Conservation (phyloP, 176 grass and related monocot genomes). For the Triticum turgidum region DNA sequence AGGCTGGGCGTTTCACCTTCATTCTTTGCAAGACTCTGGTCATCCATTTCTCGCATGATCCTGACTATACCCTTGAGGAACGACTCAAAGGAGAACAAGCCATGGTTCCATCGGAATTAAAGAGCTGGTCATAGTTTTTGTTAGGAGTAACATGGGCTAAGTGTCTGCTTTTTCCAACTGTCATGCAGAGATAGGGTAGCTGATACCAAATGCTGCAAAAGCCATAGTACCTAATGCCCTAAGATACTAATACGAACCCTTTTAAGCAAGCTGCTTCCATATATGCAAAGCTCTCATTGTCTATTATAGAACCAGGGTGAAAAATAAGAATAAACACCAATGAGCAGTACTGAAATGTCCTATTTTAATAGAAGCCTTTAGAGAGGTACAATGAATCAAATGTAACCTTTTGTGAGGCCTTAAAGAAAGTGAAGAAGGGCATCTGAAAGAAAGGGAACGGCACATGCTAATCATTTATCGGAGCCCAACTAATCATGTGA, state of each 20-base stretch:
- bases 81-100: not conserved
- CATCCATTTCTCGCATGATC: slow-evolving; percentile 31
- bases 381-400: slow-evolving; percentile 73
- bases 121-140: slow-evolving; percentile 47
- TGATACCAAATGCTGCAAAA: slow-evolving; percentile 37
- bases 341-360: slow-evolving; percentile 19
- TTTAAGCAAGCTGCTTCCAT: slow-evolving; percentile 42
- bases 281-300: slow-evolving; percentile 42
- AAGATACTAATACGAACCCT: slow-evolving; percentile 37
- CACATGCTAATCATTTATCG: slow-evolving; percentile 91
- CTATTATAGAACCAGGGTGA: slow-evolving; percentile 18
- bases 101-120: slow-evolving; percentile 24
- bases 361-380: slow-evolving; percentile 39
- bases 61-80: slow-evolving; percentile 22
- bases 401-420: slow-evolving; percentile 41
- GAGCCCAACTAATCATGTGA: slow-evolving; percentile 91
- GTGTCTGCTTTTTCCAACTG: slow-evolving; percentile 34
- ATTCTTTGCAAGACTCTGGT: slow-evolving; percentile 28
- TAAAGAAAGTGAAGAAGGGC: slow-evolving; percentile 43
- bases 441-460: slow-evolving; percentile 61
- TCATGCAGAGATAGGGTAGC: slow-evolving; percentile 21
- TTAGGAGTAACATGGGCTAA: slow-evolving; percentile 55
- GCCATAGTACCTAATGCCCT: slow-evolving; percentile 44
- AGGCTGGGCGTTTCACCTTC: slow-evolving; percentile 26
- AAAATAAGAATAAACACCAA: slow-evolving; percentile 3